Percentiles rank a stretch among this genome's conserved stretches.
Conservation (phyloP, 352 stramenopile genomes). For the Globisporangium apiculatum region DNA sequence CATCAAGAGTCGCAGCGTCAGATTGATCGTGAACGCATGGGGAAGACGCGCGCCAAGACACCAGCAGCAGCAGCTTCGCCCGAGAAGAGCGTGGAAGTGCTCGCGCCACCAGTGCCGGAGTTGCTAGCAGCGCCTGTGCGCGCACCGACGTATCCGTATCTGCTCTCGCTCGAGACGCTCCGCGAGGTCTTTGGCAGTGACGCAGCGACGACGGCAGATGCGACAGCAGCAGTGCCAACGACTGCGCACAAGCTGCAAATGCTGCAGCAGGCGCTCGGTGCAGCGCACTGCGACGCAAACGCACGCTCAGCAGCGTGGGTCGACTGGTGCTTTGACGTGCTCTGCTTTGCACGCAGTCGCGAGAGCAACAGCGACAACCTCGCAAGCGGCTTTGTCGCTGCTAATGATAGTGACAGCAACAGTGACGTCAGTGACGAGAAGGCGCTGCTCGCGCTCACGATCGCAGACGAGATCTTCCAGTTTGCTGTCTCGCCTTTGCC, state of each 20-base stretch:
- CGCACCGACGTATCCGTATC: slow-evolving; percentile 8
- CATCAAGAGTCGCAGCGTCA: too few relatives aligned
- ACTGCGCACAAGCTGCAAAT: slow-evolving; percentile 20
- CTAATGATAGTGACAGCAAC: not conserved
- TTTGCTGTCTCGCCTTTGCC: slow-evolving; percentile 28
- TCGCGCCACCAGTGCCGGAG: not conserved
- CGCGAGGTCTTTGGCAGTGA: slow-evolving; percentile 6
- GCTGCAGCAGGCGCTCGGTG: slow-evolving; percentile 32
- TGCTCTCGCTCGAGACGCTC: slow-evolving; percentile 9
- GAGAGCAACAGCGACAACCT: not conserved
- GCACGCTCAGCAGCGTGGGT: slow-evolving; percentile 39
- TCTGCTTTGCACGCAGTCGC: slow-evolving; percentile 40
- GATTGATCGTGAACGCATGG: slow-evolving; percentile 1
- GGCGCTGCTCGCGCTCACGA: slow-evolving; percentile 31
- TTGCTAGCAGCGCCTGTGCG: not conserved
- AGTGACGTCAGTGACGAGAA: slow-evolving; percentile 22
- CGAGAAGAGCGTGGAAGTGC: slow-evolving; percentile 5
- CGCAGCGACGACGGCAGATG: not conserved
- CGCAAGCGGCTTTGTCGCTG: not conserved
- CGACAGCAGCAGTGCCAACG: not conserved
- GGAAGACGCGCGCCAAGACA: slow-evolving; percentile 8
- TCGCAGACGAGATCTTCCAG: slow-evolving; percentile 46
- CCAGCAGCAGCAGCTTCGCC: not conserved
- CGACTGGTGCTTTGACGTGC: slow-evolving; percentile 59
- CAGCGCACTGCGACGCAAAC: slow-evolving; percentile 46